Percentiles rank a stretch among this genome's conserved stretches.
Conservation (phyloP, 2,329 filamentous ascomycete genomes). For the Calycina herbarum region DNA sequence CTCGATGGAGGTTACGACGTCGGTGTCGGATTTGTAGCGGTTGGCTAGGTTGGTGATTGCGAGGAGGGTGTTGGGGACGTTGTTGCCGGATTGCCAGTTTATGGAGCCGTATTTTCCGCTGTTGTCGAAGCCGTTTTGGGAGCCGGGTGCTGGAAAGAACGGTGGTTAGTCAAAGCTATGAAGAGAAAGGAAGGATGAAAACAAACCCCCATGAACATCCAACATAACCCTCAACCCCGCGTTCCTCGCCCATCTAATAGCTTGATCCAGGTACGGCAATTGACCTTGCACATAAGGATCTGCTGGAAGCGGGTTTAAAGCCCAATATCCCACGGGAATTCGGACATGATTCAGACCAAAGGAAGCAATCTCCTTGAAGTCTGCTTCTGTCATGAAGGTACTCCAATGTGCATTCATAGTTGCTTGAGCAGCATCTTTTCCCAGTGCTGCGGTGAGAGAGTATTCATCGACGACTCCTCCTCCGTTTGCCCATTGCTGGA, state of each 20-base stretch:
- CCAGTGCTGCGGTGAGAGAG: slow-evolving; percentile 45
- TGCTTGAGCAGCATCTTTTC: slow-evolving; percentile 44
- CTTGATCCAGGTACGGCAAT: slow-evolving; percentile 55
- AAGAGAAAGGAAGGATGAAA: not conserved
- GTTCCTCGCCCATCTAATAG: slow-evolving; percentile 57
- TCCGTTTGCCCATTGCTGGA: slow-evolving; percentile 38
- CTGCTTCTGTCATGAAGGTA: slow-evolving; percentile 49
- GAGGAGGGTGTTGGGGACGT: slow-evolving; percentile 38
- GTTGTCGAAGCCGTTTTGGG: slow-evolving; percentile 70
- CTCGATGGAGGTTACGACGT: slow-evolving; percentile 45
- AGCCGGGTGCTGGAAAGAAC: slow-evolving; percentile 48
- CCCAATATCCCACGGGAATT: slow-evolving; percentile 69
- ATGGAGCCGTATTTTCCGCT: slow-evolving; percentile 53
- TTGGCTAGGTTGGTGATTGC: slow-evolving; percentile 42
- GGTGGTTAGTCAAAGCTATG: too few relatives aligned
- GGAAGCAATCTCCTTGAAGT: slow-evolving; percentile 44
- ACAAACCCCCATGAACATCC: slow-evolving; percentile 65
- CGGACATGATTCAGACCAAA: slow-evolving; percentile 61
- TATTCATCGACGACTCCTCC: slow-evolving; percentile 39
- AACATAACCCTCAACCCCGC: slow-evolving; percentile 64
- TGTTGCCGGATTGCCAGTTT: slow-evolving; percentile 48
- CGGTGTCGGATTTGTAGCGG: slow-evolving; percentile 42
- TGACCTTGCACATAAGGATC: slow-evolving; percentile 65
- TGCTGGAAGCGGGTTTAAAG: slow-evolving; percentile 50
- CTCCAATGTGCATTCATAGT: slow-evolving; percentile 58